A percentile compares a stretch with the other conserved stretches of the same genome.
Conservation (phyloP, 192 early-diverging fungal genomes). For the Backusella australiensis region DNA sequence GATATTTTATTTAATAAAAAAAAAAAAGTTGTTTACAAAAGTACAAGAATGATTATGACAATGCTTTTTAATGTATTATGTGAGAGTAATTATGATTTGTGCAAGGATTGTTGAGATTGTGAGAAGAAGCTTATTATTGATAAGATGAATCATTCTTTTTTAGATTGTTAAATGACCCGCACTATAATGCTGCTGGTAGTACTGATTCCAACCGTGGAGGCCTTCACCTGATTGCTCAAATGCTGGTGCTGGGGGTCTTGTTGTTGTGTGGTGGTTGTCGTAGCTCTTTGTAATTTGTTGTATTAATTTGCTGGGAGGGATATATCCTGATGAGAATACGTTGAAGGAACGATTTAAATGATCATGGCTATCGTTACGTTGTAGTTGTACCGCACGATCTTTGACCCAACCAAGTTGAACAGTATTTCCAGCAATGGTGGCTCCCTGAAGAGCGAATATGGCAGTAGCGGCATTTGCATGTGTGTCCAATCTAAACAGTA, state of each 20-base stretch:
- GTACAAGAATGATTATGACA: neutral
- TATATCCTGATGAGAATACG: slow-evolving; percentile 15
- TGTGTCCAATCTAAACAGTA: slow-evolving; percentile 63
- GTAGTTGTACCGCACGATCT: slow-evolving; percentile 6
- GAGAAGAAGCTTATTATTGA: slow-evolving; percentile 7
- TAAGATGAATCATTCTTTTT: neutral
- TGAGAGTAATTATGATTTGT: neutral
- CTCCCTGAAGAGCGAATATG: slow-evolving; percentile 78
- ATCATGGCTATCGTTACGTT: neutral
- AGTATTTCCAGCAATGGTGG: slow-evolving; percentile 66
- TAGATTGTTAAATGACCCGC: slow-evolving; percentile 31
- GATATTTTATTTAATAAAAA: neutral
- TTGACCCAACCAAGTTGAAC: slow-evolving; percentile 36
- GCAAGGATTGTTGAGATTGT: neutral
- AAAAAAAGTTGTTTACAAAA: neutral
- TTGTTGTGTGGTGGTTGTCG: slow-evolving; percentile 9
- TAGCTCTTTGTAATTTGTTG: slow-evolving; percentile 13
- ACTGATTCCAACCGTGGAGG: slow-evolving; percentile 38
- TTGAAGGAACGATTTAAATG: neutral
- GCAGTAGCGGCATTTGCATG: slow-evolving; percentile 88
- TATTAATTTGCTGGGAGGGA: slow-evolving; percentile 21
- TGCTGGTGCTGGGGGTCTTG: slow-evolving; percentile 26
- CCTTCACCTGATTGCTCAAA: slow-evolving; percentile 20
- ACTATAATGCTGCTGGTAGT: slow-evolving; percentile 40
- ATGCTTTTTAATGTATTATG: neutral